Conservation (phyloP, 345 rosid genomes). For the Camelina hispida region DNA sequence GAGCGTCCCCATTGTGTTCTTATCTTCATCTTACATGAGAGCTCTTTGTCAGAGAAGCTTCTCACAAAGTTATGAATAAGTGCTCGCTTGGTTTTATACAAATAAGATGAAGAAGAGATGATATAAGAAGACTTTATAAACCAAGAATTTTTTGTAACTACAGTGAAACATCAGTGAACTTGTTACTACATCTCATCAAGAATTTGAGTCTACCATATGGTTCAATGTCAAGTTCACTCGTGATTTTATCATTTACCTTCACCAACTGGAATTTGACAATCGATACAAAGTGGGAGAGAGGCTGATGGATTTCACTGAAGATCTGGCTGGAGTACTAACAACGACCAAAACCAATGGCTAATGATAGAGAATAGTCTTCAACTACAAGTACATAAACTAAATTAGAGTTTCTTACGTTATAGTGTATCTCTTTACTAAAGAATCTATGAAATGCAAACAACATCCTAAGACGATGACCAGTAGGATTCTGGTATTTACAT, state of each 20-base stretch:
- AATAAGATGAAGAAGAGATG: no score
- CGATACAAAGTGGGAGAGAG: constrained; percentile 31
- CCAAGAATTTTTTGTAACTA: no score
- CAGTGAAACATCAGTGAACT: no score
- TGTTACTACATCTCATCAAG: no score
- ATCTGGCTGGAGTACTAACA: not conserved
- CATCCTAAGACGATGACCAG: not conserved
- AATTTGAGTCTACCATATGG: no score
- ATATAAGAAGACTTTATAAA: no score
- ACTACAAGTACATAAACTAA: not conserved
- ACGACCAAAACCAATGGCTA: not conserved
- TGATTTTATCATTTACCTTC: constrained; percentile 20
- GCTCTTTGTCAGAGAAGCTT: no score
- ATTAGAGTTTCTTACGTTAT: not conserved
- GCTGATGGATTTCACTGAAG: constrained; percentile 22
- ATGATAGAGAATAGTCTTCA: constrained; percentile 6
- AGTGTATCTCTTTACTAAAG: not conserved
- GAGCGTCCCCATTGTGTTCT: no score
- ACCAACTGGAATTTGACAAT: constrained; percentile 14
- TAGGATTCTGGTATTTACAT: no score
- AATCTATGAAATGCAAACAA: constrained; percentile 12
- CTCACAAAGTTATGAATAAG: no score
- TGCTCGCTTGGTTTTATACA: no score
- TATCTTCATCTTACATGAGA: no score
- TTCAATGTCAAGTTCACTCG: constrained; percentile 24